Evolutionary conservation across 768 basidiomycete species (phyloP).

Genomic region (Trametes cinnabarina): DNA sequence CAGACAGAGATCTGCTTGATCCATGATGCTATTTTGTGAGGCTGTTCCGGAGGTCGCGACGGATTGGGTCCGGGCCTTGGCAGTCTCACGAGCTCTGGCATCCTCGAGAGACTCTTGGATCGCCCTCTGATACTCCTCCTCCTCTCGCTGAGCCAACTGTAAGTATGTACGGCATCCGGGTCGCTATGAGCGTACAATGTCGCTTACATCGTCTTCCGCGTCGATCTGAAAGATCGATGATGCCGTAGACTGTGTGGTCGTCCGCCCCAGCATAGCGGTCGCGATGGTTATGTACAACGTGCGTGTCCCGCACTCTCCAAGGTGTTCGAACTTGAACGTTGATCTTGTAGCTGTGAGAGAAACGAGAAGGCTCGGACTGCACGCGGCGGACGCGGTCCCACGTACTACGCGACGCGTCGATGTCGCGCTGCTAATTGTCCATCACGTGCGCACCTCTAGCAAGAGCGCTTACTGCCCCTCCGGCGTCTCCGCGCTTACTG

Average conservation of each 20-base stretch:
- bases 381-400: not conserved
- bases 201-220: not conserved
- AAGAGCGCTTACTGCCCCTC: too few species aligned
- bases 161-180: too few species aligned
- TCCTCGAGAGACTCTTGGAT: slow-evolving; percentile 4
- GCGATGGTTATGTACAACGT: not conserved
- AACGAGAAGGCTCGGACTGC: not conserved
- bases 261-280: not conserved
- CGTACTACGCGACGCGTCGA: not conserved
- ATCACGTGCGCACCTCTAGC: not conserved
- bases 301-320: too few species aligned
- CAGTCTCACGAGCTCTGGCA: not conserved
- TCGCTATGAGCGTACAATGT: not conserved
- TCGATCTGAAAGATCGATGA: not conserved
- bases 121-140: slow-evolving; percentile 1
- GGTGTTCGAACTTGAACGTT: too few species aligned
- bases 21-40: not conserved
- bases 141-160: not conserved
- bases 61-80: not conserved
- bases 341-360: too few species aligned
- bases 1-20: not conserved
- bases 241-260: not conserved
- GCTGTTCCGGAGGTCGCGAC: not conserved
- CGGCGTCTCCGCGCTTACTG: not conserved
- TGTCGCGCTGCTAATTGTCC: not conserved